Percentiles rank a stretch among this genome's conserved stretches.
Conservation (phyloP, 768 basidiomycete genomes). For the Kockovaella imperatae region DNA sequence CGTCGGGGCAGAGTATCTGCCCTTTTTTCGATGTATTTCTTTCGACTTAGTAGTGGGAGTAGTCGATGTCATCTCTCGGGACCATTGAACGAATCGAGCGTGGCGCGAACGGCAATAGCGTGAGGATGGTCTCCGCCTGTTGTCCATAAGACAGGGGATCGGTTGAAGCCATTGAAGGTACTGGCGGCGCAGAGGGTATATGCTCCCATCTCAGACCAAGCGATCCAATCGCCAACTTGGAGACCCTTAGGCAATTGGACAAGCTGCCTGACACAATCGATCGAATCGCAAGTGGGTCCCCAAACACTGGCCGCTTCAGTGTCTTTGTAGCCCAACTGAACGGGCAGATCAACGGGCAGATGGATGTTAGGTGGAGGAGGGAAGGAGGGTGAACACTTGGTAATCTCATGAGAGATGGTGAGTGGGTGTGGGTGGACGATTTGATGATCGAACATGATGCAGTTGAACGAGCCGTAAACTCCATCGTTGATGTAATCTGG, state of each 20-base stretch:
- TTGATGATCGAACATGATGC: slow-evolving; percentile 94
- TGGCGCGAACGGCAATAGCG: slow-evolving; percentile 30
- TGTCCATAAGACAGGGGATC: slow-evolving; percentile 39
- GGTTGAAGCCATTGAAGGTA: slow-evolving; percentile 69
- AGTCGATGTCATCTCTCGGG: slow-evolving; percentile 39
- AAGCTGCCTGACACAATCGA: slow-evolving; percentile 74
- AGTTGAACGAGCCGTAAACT: slow-evolving; percentile 67
- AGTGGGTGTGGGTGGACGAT: slow-evolving; percentile 66
- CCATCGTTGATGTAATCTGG: slow-evolving; percentile 99
- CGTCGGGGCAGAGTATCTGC: too few species aligned
- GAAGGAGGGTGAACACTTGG: slow-evolving; percentile 25
- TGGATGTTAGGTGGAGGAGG: slow-evolving; percentile 43
- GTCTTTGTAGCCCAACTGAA: slow-evolving; percentile 43
- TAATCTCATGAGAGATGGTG: slow-evolving; percentile 40
- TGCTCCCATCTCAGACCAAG: slow-evolving; percentile 97
- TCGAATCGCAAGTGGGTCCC: slow-evolving; percentile 98
- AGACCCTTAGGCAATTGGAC: slow-evolving; percentile 58
- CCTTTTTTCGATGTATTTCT: too few species aligned
- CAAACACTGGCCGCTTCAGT: slow-evolving; percentile 60
- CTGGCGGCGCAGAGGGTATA: slow-evolving; percentile 97
- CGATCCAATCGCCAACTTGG: slow-evolving; percentile 92
- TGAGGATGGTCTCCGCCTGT: slow-evolving; percentile 30
- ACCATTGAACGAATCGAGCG: slow-evolving; percentile 34
- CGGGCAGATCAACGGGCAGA: slow-evolving; percentile 42
- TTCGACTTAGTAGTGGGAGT: slow-evolving; percentile 18